These are phyloP conservation scores for Erodium trifolium DNA, from an alignment of 441 rosid genomes.

Conservation along the genomic window DNA sequence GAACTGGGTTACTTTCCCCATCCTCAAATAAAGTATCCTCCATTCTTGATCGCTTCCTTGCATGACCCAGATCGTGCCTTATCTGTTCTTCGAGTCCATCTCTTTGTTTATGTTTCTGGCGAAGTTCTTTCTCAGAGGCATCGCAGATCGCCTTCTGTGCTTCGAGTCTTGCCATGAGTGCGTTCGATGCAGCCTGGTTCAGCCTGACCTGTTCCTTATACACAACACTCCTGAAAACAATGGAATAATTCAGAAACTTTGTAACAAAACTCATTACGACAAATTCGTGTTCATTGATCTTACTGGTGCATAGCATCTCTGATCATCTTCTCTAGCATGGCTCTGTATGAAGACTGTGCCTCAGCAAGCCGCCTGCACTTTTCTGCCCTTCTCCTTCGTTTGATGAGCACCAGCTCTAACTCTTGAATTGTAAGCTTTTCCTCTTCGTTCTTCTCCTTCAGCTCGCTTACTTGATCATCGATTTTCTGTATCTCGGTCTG, in stretches of 20 bases:
- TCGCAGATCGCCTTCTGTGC: conserved; percentile 86
- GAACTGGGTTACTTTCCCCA: conserved; percentile 35
- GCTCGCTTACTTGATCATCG: conserved; percentile 54
- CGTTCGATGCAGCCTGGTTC: conserved; percentile 70
- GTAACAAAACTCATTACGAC: neutral
- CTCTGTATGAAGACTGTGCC: conserved; percentile 77
- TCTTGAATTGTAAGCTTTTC: conserved; percentile 64
- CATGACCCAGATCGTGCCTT: conserved; percentile 63
- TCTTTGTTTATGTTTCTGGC: conserved; percentile 65
- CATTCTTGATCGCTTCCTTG: conserved; percentile 69
- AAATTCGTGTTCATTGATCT: conserved; percentile 21
- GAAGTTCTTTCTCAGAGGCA: conserved; percentile 75
- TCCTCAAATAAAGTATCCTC: conserved; percentile 44
- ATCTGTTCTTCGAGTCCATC: conserved; percentile 69
- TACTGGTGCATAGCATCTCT: conserved; percentile 99
- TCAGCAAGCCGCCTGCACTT: conserved; percentile 90
- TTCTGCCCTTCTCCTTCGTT: conserved; percentile 77
- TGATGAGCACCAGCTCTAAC: conserved; percentile 60
- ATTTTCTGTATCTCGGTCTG: conserved; percentile 49
- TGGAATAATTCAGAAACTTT: neutral
- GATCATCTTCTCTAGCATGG: conserved; percentile 86
- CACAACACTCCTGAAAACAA: conserved; percentile 65
- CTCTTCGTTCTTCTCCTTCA: conserved; percentile 50
- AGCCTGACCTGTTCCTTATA: conserved; percentile 89
- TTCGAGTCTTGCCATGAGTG: conserved; percentile 82